A percentile compares a stretch with the other conserved stretches of the same genome.
phyloP scores from a whole-genome alignment of 1,284 basidiomycete species.

The Cystobasidium sp. region DNA sequence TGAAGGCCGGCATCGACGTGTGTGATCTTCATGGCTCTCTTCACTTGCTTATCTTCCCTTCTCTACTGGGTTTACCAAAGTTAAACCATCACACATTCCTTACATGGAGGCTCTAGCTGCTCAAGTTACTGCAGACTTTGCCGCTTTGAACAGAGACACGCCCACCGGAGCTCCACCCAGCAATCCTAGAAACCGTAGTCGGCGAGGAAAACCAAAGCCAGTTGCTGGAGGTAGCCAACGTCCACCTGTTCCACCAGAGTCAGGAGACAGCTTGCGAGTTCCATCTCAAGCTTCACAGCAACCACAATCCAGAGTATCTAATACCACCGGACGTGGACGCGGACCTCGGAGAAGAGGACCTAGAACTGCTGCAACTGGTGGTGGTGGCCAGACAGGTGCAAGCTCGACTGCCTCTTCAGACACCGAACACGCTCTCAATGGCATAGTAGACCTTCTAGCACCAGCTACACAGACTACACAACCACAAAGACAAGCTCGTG shows the following conservation, averaged over 20 bases:
- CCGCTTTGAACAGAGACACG: conserved; percentile 2
- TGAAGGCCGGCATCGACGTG: not conserved
- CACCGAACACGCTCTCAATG: conserved; percentile 14
- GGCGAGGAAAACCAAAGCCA: conserved; percentile 24
- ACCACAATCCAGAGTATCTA: not conserved
- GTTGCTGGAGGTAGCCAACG: conserved; percentile 7
- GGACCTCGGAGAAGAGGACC: conserved; percentile 15
- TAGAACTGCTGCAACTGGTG: not conserved
- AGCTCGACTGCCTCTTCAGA: conserved; percentile 38
- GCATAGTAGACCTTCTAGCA: conserved; percentile 30
- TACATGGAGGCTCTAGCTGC: conserved; percentile 38
- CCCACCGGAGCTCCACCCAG: not conserved
- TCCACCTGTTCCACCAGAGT: not conserved
- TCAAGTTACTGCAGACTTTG: conserved; percentile 38
- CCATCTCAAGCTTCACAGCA: not conserved
- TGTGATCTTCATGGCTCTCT: not conserved
- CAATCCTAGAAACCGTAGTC: conserved; percentile 12
- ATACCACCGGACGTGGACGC: conserved; percentile 1
- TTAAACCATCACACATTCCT: not conserved
- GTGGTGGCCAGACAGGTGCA: not conserved
- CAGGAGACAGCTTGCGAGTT: not conserved
- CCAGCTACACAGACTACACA: conserved; percentile 36
- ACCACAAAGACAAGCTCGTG: conserved; percentile 3
- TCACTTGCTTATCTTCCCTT: not conserved
- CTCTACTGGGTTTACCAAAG: not conserved